phyloP scores from a whole-genome alignment of 345 rosid genomes.

The Balakata baccata region DNA sequence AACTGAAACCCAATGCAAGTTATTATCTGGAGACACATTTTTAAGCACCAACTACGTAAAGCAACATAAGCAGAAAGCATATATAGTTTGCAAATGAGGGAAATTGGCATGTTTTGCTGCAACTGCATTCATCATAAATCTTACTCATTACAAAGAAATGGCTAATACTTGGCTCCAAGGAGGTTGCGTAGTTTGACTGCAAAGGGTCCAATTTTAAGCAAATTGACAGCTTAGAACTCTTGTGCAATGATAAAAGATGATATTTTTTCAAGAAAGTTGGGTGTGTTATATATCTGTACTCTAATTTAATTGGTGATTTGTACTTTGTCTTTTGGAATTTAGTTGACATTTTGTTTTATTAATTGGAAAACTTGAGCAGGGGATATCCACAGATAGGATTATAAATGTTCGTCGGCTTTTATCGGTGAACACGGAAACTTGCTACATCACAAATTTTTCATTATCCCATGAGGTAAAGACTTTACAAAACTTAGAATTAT shows the following conservation, averaged over 20 bases:
- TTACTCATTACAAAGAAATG: no score
- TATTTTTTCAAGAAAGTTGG: neutral
- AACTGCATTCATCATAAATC: no score
- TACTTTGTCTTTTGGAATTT: neutral
- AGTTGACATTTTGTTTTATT: neutral
- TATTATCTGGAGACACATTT: no score
- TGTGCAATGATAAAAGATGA: no score
- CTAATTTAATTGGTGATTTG: no score
- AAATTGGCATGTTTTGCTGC: no score
- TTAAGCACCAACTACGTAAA: no score
- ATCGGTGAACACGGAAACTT: conserved; percentile 65
- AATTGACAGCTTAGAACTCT: no score
- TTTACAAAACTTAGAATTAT: neutral
- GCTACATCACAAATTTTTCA: conserved; percentile 71
- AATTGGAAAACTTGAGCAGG: conserved; percentile 41
- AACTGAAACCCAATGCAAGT: neutral
- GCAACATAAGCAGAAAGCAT: no score
- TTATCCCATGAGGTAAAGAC: conserved; percentile 74
- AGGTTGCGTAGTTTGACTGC: no score
- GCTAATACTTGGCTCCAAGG: no score
- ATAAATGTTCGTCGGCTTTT: conserved; percentile 83
- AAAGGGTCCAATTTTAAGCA: no score
- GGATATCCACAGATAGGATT: conserved; percentile 96
- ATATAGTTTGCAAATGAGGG: neutral
- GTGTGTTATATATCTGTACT: neutral